phyloP scores from a whole-genome alignment of 169 alveolate species.

The Perkinsus marinus region DNA sequence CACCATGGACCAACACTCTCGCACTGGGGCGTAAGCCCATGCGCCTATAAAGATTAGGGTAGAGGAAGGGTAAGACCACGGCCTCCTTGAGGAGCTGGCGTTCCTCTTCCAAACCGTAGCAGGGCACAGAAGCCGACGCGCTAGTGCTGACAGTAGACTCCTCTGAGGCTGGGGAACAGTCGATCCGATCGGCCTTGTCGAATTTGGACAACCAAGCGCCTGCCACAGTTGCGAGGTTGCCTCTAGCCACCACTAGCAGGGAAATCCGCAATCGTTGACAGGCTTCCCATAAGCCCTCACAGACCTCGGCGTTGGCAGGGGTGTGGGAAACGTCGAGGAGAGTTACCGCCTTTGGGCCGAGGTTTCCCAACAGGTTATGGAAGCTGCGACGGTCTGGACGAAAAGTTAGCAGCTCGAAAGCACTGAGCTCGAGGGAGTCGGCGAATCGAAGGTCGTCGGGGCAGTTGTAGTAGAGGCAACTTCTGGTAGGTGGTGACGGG shows the following conservation, averaged over 20 bases:
- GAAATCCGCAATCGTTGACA: not conserved
- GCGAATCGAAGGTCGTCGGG: not conserved
- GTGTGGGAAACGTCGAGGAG: not conserved
- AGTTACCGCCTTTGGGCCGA: not conserved
- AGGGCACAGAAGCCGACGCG: not conserved
- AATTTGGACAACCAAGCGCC: not conserved
- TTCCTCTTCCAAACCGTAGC: not conserved
- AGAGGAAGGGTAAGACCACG: not conserved
- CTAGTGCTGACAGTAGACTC: not conserved
- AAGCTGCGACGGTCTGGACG: not conserved
- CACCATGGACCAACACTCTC: not conserved
- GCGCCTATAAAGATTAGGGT: not conserved
- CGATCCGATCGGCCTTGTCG: not conserved
- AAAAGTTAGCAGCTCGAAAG: not conserved
- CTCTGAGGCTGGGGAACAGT: not conserved
- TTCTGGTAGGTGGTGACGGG: not conserved
- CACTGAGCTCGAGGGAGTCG: not conserved
- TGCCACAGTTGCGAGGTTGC: not conserved
- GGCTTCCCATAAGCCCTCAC: not conserved
- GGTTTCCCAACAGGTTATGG: not conserved
- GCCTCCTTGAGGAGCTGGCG: not conserved
- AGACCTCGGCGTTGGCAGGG: not conserved
- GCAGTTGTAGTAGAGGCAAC: not conserved
- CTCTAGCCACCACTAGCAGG: not conserved
- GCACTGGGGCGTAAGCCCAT: not conserved